Evolutionary conservation across 192 early-diverging fungal genomes (phyloP).

Genomic region (Glomus cerebriforme): DNA sequence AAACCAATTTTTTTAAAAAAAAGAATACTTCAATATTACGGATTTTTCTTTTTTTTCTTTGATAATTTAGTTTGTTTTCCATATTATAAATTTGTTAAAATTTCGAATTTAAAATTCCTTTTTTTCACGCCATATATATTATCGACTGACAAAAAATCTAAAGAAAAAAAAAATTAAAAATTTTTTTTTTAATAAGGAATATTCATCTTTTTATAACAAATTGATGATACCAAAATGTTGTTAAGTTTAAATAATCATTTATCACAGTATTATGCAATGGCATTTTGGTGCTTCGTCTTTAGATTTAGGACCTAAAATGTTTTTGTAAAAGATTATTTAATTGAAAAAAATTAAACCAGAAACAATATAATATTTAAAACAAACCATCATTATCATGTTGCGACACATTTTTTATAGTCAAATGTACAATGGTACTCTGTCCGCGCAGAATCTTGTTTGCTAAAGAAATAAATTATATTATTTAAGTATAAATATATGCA

Average conservation of each 20-base stretch:
- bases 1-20: not conserved
- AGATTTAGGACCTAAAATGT: conserved; percentile 17
- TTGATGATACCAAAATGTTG: no score
- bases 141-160: no score
- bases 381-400: conserved; percentile 22
- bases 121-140: no score
- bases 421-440: conserved; percentile 46
- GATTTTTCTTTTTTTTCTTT: no score
- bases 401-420: conserved; percentile 41
- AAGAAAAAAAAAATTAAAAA: no score
- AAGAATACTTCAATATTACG: not conserved
- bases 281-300: conserved; percentile 20
- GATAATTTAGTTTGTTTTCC: no score
- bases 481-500: not conserved
- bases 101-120: no score
- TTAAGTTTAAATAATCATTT: no score
- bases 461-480: not conserved
- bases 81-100: no score
- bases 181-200: no score
- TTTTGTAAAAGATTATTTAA: not conserved
- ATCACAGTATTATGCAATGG: conserved; percentile 28
- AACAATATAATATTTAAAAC: not conserved
- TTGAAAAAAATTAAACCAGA: not conserved
- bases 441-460: conserved; percentile 49
- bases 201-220: no score